Evolutionary conservation across 768 basidiomycete species (phyloP).

Genomic region (Lactifluus pinguis): DNA sequence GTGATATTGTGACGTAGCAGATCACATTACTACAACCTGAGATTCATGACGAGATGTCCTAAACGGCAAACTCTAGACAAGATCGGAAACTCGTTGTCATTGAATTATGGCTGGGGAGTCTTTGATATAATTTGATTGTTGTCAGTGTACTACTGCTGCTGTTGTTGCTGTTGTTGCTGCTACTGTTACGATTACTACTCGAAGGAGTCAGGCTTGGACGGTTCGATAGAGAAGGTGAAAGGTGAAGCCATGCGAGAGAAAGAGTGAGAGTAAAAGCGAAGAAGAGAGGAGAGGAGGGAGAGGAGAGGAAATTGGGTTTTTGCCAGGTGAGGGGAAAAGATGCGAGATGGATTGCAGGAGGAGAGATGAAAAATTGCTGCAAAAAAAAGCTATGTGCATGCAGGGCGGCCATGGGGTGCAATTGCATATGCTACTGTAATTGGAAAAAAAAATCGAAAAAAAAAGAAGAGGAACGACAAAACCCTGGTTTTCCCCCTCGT

Average conservation of each 20-base stretch:
- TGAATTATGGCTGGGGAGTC: neutral
- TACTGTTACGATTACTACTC: constrained; percentile 12
- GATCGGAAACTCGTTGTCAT: neutral
- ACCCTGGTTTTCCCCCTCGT: neutral
- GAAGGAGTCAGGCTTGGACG: neutral
- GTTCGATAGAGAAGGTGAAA: neutral
- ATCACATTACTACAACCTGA: no score
- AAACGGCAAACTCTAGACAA: no score
- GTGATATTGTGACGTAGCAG: no score
- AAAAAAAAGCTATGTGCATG: constrained; percentile 10
- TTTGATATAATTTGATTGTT: constrained; percentile 10
- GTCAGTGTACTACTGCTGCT: constrained; percentile 10
- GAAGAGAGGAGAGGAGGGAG: neutral
- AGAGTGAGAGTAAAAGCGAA: neutral
- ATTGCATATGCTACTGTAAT: neutral
- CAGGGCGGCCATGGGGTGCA: neutral
- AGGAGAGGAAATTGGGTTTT: neutral
- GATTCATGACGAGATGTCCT: no score
- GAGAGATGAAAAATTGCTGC: constrained; percentile 1
- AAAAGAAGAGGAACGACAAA: neutral
- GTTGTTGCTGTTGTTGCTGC: neutral
- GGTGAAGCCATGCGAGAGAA: neutral
- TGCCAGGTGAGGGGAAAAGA: neutral
- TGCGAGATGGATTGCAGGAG: neutral
- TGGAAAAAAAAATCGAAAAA: neutral